Evolutionary conservation across 768 basidiomycete species (phyloP).

Genomic region (Phanerochaete sordida): DNA sequence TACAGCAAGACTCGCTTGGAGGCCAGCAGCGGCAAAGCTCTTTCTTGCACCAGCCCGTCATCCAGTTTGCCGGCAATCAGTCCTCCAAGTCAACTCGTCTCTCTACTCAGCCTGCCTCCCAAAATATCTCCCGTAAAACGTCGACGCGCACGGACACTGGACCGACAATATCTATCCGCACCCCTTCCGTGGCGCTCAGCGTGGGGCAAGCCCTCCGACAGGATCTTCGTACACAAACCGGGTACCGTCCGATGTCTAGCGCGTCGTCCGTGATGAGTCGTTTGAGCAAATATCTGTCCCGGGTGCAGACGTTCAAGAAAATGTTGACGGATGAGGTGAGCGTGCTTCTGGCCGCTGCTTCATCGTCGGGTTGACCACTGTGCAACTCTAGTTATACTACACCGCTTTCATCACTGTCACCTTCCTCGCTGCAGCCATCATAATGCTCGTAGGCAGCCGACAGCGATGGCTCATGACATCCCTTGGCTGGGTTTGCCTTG

Average conservation of each 20-base stretch:
- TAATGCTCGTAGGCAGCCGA: constrained; percentile 49
- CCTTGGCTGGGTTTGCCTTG: constrained; percentile 49
- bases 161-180: constrained; percentile 13
- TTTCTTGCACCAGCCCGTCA: neutral
- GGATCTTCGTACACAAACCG: neutral
- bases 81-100: neutral
- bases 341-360: no score
- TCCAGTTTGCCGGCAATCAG: neutral
- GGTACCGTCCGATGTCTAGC: neutral
- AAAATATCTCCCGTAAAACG: constrained; percentile 16
- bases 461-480: constrained; percentile 42
- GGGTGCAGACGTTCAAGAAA: constrained; percentile 49
- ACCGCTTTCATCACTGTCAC: constrained; percentile 49
- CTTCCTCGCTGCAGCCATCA: constrained; percentile 44
- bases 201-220: constrained; percentile 6
- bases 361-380: no score
- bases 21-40: neutral
- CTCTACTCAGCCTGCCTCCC: neutral
- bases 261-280: constrained; percentile 34
- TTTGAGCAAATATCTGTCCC: constrained; percentile 46
- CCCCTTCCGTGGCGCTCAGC: constrained; percentile 11
- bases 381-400: constrained; percentile 51
- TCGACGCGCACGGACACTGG: constrained; percentile 18
- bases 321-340: constrained; percentile 65
- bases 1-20: neutral